These are phyloP conservation scores for Mucor lusitanicus DNA, from an alignment of 371 early-diverging fungal genomes.

Conservation along the genomic window DNA sequence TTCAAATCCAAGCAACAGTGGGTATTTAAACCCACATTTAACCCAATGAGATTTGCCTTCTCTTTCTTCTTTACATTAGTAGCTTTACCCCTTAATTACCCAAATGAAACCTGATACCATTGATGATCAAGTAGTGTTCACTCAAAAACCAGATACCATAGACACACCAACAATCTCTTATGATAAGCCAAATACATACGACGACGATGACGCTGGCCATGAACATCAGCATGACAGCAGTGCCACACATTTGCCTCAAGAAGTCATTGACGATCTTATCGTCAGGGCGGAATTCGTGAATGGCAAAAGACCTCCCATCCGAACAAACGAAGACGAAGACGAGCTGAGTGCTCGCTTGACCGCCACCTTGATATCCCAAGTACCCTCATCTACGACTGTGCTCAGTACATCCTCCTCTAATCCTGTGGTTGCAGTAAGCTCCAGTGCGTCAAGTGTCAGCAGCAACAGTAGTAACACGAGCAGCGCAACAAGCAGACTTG, in stretches of 20 bases:
- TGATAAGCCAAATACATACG: constrained; percentile 32
- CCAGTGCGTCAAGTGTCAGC: constrained; percentile 12
- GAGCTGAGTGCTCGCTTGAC: neutral
- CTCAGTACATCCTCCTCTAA: constrained; percentile 6
- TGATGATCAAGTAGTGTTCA: constrained; percentile 1
- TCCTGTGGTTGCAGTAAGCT: constrained; percentile 4
- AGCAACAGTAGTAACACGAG: constrained; percentile 14
- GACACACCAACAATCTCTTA: constrained; percentile 11
- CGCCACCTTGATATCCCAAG: constrained; percentile 10
- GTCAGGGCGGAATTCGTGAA: constrained; percentile 25
- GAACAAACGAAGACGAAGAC: constrained; percentile 22
- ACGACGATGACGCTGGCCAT: neutral
- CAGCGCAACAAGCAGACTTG: constrained; percentile 12
- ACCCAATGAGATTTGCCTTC: neutral
- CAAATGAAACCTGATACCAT: constrained; percentile 25
- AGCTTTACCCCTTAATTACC: neutral
- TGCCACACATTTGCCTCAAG: constrained; percentile 16
- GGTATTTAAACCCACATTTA: neutral
- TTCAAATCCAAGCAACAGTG: neutral
- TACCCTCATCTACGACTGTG: constrained; percentile 16
- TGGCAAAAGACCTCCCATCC: constrained; percentile 23
- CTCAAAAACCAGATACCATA: constrained; percentile 25
- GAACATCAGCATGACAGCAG: neutral
- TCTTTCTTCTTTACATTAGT: neutral
- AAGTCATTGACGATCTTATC: constrained; percentile 26